These are phyloP conservation scores for Esteya vermicola DNA, from an alignment of 2,329 filamentous ascomycete genomes.

Conservation along the genomic window DNA sequence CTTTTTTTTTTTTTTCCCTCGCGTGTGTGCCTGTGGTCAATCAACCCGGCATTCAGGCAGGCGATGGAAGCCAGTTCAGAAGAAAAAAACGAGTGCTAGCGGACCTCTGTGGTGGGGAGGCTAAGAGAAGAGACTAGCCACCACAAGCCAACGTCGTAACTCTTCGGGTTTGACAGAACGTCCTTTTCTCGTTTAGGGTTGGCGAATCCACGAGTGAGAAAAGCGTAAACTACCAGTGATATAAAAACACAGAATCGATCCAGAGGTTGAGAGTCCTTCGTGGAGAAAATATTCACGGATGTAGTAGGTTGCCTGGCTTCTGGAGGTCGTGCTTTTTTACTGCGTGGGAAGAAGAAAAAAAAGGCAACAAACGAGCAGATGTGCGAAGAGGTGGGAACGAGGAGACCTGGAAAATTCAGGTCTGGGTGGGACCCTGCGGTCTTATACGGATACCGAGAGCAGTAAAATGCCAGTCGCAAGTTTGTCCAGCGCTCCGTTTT, in stretches of 20 bases:
- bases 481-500: neutral
- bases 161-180: constrained; percentile 2
- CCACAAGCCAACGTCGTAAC: constrained; percentile 1
- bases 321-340: no score
- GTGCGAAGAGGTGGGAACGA: no score
- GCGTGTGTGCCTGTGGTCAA: neutral
- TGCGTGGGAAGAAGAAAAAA: no score
- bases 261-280: neutral
- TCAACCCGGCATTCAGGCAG: constrained; percentile 1
- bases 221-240: neutral
- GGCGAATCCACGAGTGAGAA: neutral
- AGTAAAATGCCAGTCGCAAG: neutral
- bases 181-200: constrained; percentile 1
- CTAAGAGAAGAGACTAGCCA: constrained; percentile 1
- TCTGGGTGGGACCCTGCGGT: neutral
- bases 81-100: neutral
- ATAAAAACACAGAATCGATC: neutral
- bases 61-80: constrained; percentile 1
- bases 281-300: neutral
- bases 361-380: no score
- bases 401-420: neutral
- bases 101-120: constrained; percentile 1
- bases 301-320: neutral
- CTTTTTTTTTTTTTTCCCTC: neutral
- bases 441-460: constrained; percentile 1